A percentile compares a stretch with the other conserved stretches of the same genome.
Evolutionary conservation across 352 stramenopile genomes (phyloP).

Genomic region (Hyaloperonospora arabidopsidis): DNA sequence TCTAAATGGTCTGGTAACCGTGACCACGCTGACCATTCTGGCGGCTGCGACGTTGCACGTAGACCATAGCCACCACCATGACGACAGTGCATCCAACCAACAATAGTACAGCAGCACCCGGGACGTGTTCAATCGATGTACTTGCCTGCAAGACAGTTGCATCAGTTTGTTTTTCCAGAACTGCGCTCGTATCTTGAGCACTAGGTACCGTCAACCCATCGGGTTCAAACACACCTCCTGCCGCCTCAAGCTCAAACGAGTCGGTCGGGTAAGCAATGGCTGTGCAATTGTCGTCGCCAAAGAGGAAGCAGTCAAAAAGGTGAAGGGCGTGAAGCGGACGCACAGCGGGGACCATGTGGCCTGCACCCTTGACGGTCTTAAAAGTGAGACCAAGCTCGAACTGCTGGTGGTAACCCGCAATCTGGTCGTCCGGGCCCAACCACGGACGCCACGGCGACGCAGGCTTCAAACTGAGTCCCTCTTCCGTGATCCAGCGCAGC

Average conservation of each 20-base stretch:
- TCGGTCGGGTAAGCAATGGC: constrained; percentile 47
- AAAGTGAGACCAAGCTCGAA: constrained; percentile 73
- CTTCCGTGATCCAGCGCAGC: constrained; percentile 54
- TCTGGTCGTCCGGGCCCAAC: constrained; percentile 56
- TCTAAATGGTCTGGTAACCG: too few species aligned
- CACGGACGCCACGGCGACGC: constrained; percentile 42
- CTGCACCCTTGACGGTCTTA: constrained; percentile 87
- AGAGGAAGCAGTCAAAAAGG: constrained; percentile 72
- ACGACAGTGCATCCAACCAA: too few species aligned
- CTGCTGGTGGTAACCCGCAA: constrained; percentile 75
- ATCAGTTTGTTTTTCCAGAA: too few species aligned
- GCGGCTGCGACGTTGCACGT: too few species aligned
- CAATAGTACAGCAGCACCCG: too few species aligned
- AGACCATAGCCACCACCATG: too few species aligned
- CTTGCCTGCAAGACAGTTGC: too few species aligned
- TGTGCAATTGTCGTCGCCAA: constrained; percentile 40
- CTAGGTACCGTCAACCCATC: too few species aligned
- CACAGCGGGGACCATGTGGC: constrained; percentile 80
- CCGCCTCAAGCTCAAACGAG: constrained; percentile 40
- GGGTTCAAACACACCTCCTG: constrained; percentile 10
- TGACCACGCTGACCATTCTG: too few species aligned
- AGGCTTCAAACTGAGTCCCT: constrained; percentile 41
- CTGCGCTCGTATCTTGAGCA: too few species aligned
- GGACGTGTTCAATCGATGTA: too few species aligned
- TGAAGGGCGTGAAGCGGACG: constrained; percentile 53